Evolutionary conservation across 371 early-diverging fungal genomes (phyloP), one percentile per base, ranked within the genome.

Genomic region (Syncephalastrum monosporum): DNA sequence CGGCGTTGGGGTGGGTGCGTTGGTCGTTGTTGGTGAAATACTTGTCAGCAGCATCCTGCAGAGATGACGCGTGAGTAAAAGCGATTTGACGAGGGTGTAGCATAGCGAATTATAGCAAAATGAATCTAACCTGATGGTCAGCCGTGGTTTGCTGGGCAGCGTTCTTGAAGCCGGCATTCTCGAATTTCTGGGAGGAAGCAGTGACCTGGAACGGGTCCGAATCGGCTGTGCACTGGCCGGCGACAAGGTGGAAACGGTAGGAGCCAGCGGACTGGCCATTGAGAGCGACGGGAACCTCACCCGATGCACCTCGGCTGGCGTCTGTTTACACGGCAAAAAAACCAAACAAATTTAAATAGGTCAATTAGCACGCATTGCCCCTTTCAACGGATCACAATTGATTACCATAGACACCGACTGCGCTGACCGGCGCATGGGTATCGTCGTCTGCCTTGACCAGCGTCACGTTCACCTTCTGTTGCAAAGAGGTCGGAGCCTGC

Each of bases 381-480:
- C 38, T 33, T 33, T 33, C 8, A 10, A 33, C 8, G 38, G 12
- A 12, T 33, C 38, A 2, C 8, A 12, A 33, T 33, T 10, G 38
- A 33, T 33, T 67, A 70, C 71, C 64, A 67, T 49, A 70, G 45
- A 43, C 51, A 42, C 71, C 71, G 59, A 70, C 38, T 5, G 38
- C 38, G 8, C 38, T 49, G 43, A 60, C 46, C 7, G 46, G 50
- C 41, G 47, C 49, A 13, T 56, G 56, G 43, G 53, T 42, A 42
- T 51, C 38, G 42, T 47, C 52, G n/a, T 50, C 51, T 23, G 60
- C 27, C 23, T 42, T 58, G 12, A 71, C 63, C 16, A 74, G 44
- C 10, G 74, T 71, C 27, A 74, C 27, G 29, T 74, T 71, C 10
- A 74, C 64, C 38, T 74, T 52, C 14, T 59, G 57, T 17, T 62